Base-by-base conservation (phyloP, 2,329 filamentous ascomycete genomes). In the Ascochyta fabae region DNA sequence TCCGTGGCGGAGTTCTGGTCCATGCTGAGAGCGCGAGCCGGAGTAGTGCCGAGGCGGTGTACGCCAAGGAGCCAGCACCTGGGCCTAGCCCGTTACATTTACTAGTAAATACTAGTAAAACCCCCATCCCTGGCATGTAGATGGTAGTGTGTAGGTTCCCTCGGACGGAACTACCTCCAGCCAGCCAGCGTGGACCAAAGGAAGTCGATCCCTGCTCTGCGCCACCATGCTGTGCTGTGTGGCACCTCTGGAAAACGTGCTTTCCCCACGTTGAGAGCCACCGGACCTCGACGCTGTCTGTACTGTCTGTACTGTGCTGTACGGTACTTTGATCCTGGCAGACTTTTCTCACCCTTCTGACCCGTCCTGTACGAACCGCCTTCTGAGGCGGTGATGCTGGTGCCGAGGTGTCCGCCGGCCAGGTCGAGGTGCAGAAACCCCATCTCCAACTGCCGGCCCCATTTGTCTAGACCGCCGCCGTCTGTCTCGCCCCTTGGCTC, bases 181-280 rank as follows among this genome's bases (percentile, higher is more conserved):
- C 61, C 57, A 59, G 42, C 48, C 58, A 61, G 43, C 47, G 34
- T 34, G 26, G 36, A 36, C 41, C 29, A 40, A 42, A 50, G 40
- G 41, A 22, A 16, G 29, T 24, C 9, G 26, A 61, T 42, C 61
- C 61, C 48, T 61, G 59, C 43, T 19, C 48, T 49, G 58, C 57
- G 59, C 48, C 53, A 61, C 62, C 60, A 59, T 61, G 54, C 60
- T 53, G 58, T 61, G 54, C 60, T 53, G 58, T 46, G 65, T 65
- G 64, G 64, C 63, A 63, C 61, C 50, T 48, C 12, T 54, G 57
- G 38, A 68, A 61, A 65, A 68, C 64, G 65, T 67, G 66, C 51
- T 64, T 70, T 71, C 68, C 70, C 70, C 70, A 72, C 68, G 70
- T 67, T 67, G 62, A 62, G 67, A 49, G 66, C 62, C 65, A 66